Percentiles rank a stretch among this genome's conserved stretches.
phyloP scores from a whole-genome alignment of 2,329 filamentous ascomycete species.

The Tricladium varicosporioides region DNA sequence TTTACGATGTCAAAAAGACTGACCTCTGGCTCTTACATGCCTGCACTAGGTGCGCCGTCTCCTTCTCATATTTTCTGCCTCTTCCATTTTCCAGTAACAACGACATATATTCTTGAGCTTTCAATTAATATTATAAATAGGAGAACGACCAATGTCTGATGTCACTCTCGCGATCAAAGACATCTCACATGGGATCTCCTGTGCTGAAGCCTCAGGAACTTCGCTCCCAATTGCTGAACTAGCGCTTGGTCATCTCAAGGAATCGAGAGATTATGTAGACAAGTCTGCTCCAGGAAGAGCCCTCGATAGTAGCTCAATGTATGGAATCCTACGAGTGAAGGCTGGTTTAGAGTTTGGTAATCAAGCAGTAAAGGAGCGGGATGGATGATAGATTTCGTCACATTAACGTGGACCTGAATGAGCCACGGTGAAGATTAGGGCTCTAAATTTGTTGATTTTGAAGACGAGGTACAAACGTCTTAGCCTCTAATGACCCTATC shows the following conservation, averaged over 20 bases:
- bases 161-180: conserved; percentile 51
- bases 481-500: too few species aligned
- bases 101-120: neutral
- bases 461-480: too few species aligned
- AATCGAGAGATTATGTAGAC: conserved; percentile 31
- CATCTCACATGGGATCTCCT: conserved; percentile 46
- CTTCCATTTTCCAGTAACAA: neutral
- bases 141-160: conserved; percentile 44
- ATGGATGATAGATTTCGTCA: too few species aligned
- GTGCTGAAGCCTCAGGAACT: conserved; percentile 40
- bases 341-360: too few species aligned
- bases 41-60: conserved; percentile 31
- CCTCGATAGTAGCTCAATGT: too few species aligned
- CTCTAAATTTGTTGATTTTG: too few species aligned
- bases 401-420: too few species aligned
- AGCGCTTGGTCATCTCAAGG: conserved; percentile 41
- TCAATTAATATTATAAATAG: neutral
- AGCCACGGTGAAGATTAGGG: too few species aligned
- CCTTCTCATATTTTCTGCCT: neutral
- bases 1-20: conserved; percentile 42
- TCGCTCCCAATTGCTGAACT: conserved; percentile 42
- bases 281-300: too few species aligned
- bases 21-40: conserved; percentile 42
- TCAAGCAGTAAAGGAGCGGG: too few species aligned
- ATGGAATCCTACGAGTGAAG: too few species aligned